phyloP scores from a whole-genome alignment of 2,329 filamentous ascomycete genomes.

The Dactylellina drechsleri region DNA sequence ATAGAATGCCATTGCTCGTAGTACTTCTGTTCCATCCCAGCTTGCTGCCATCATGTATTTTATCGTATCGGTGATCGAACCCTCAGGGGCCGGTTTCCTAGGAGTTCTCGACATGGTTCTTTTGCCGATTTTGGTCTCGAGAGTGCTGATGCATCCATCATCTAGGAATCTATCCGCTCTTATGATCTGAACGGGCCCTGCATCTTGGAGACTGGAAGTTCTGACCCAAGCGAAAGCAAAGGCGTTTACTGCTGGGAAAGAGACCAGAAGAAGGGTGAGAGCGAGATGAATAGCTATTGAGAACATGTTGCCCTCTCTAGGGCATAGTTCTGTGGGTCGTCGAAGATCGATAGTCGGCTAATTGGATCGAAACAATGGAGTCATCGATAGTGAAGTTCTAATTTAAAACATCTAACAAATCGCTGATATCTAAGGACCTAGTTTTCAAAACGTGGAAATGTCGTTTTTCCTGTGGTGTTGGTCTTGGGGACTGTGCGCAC shows the following conservation, averaged over 20 bases:
- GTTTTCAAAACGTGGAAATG: neutral
- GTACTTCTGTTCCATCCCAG: slow-evolving; percentile 9
- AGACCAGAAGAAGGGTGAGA: neutral
- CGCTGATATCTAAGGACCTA: no score
- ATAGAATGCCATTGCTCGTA: slow-evolving; percentile 35
- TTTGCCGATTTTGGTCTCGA: no score
- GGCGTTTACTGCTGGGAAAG: neutral
- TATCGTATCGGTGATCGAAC: neutral
- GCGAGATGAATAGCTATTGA: neutral
- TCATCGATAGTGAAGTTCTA: no score
- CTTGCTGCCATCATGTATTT: slow-evolving; percentile 21
- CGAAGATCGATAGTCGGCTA: no score
- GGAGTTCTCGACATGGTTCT: no score
- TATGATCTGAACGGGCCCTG: neutral
- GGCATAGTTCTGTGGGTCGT: no score
- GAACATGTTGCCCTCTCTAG: no score
- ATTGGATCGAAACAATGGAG: no score
- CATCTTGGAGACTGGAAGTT: neutral
- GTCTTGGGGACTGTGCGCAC: neutral
- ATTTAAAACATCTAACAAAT: no score
- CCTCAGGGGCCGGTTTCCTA: no score
- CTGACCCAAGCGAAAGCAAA: neutral
- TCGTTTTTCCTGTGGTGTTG: neutral
- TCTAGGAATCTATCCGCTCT: no score
- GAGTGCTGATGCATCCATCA: no score